Evolutionary conservation across 2,329 filamentous ascomycete genomes (phyloP), one percentile per base, ranked within the genome.

Genomic region (Xylaria sp.): DNA sequence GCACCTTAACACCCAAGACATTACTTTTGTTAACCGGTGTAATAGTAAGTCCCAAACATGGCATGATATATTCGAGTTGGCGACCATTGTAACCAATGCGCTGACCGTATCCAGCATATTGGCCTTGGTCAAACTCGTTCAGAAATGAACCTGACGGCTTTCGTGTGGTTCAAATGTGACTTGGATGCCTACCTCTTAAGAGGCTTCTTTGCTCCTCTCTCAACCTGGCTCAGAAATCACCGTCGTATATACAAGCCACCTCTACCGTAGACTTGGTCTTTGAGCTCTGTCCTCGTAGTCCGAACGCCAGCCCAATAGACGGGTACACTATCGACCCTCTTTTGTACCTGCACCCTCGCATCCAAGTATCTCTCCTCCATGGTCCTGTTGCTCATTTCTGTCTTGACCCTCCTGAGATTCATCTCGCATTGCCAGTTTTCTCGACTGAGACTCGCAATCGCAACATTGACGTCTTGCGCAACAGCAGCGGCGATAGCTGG

Each of bases 281-380:
- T 75, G 64, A 77, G 65, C 22, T 73, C 69, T 7, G 72, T 76
- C 1, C 73, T 70, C 11, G 77, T 72, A 7, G 78, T 82, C 47
- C 86, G 75, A 40, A 89, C 75, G 0, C 86, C 86, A 2, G 80
- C 74, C 62, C 74, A 74, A 65, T 88, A 83, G 42, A 86, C 62
- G 2, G 85, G 85, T 2, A 88, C 73, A 49, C 76, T 75, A 55
- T 87, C 84, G 6, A 87, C 74, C 38, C 77, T 73, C 54, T 75
- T 78, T 69, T 86, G 82, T 2, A 82, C 74, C 18, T 70, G 74
- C 16, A 76, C 73, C 20, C 81, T 74, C 1, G 76, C 71, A 47
- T 78, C 78, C 1, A 78, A 73, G 56, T 82, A 75, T 16, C 75
- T 72, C 38, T 81, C 78, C 7, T 71, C 60, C 19, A 78, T 56